A percentile compares a stretch with the other conserved stretches of the same genome.
Evolutionary conservation across 2,329 filamentous ascomycete genomes (phyloP).

Genomic region (Stagonosporopsis chrysanthemi): DNA sequence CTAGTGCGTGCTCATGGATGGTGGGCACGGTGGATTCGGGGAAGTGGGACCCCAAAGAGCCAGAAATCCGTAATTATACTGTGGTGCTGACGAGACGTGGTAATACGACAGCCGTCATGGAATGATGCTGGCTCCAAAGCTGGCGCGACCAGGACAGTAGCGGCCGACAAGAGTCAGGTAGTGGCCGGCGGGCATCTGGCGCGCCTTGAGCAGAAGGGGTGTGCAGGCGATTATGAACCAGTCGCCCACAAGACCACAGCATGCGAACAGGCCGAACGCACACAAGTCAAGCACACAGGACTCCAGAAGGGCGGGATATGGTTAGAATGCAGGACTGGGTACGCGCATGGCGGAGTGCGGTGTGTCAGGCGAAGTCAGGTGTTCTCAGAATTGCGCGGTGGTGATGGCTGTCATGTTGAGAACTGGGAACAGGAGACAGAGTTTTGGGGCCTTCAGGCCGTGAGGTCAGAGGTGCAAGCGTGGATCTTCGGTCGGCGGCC

Average conservation of each 20-base stretch:
- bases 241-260: constrained; percentile 16
- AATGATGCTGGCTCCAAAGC: constrained; percentile 28
- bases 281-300: constrained; percentile 4
- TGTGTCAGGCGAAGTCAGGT: constrained; percentile 9
- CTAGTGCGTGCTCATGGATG: constrained; percentile 42
- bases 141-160: constrained; percentile 36
- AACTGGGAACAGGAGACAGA: constrained; percentile 15
- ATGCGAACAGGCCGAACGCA: constrained; percentile 20
- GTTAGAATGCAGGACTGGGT: constrained; percentile 17
- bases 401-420: constrained; percentile 18
- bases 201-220: constrained; percentile 28
- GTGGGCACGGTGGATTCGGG: constrained; percentile 30
- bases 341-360: constrained; percentile 30
- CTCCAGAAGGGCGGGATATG: constrained; percentile 13
- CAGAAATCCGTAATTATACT: constrained; percentile 36
- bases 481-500: constrained; percentile 8
- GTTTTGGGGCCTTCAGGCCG: constrained; percentile 19
- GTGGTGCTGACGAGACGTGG: constrained; percentile 25
- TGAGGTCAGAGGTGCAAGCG: constrained; percentile 17
- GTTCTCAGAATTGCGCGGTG: constrained; percentile 19
- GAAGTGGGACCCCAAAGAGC: constrained; percentile 37
- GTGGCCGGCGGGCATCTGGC: constrained; percentile 41
- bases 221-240: constrained; percentile 24
- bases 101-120: constrained; percentile 34
- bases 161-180: constrained; percentile 38